Base-by-base conservation (phyloP, 371 early-diverging fungal genomes). In the Syncephalastrum monosporum region DNA sequence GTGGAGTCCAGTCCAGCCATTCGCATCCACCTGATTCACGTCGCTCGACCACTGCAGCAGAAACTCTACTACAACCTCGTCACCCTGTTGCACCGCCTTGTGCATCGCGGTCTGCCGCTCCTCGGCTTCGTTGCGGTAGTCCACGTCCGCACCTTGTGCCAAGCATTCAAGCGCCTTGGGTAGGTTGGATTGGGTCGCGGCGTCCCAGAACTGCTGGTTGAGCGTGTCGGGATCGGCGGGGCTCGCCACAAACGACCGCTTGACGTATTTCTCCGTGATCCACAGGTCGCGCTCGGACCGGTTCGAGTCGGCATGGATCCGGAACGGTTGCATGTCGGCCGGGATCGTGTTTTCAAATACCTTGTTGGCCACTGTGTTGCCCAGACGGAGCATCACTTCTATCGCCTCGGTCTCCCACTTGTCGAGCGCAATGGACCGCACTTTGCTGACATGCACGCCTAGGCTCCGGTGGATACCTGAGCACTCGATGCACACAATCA, bases 401-500 rank as follows among this genome's bases (percentile, higher is more conserved):
- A 87, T 81, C 6, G 82, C 57, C 55, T 93, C 91, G 2, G 88
- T 75, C 55, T 93, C 93, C 95, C 94, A 95, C 54, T 90, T 87
- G 72, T 97, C 97, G 45, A 97, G 71, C 16, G 81, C 81, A 41
- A 95, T 69, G 0, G 94, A 93, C 55, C 91, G 79, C 25, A 95
- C 92, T 72, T 93, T 93, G 61, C 90, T 89, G 16, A 94, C 83
- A 65, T 95, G 94, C 4, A 93, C 91, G 10, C 99, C 99, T 13
- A 97, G 74, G 41, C 96, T 93, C 60, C 99, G 88, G 72, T 99
- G 99, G 29, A 93, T 87, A 19, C 98, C 97, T 17, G 97, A 95
- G 70, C 99, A 99, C 53, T 94, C 94, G 27, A 98, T 93, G 69
- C 99, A 99, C 43, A 99, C 72, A 46, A 97, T 82, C 5, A 90